These are phyloP conservation scores for Potentilla sterilis DNA, from an alignment of 306 rosid genomes.

Conservation along the genomic window DNA sequence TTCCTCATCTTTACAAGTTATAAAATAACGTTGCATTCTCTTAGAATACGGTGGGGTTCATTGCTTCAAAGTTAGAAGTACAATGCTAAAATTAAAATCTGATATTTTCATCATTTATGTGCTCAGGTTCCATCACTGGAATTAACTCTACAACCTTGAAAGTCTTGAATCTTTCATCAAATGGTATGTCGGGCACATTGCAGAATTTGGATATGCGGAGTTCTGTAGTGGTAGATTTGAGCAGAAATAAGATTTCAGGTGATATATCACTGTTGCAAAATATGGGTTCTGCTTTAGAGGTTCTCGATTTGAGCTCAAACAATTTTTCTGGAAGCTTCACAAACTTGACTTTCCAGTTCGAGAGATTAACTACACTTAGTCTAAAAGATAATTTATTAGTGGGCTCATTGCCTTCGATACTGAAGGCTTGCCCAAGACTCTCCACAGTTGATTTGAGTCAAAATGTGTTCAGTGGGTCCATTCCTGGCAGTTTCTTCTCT, in stretches of 20 bases:
- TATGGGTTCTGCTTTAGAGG: constrained; percentile 69
- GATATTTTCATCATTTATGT: constrained; percentile 22
- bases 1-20: background rate
- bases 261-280: constrained; percentile 58
- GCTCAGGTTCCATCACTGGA: constrained; percentile 68
- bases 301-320: constrained; percentile 83
- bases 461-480: constrained; percentile 66
- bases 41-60: background rate
- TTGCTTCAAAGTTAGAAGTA: background rate
- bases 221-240: constrained; percentile 56
- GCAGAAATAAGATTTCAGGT: constrained; percentile 63
- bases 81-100: constrained; percentile 14
- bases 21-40: background rate
- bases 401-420: constrained; percentile 64
- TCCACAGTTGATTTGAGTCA: constrained; percentile 69
- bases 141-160: constrained; percentile 68
- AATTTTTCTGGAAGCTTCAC: constrained; percentile 63
- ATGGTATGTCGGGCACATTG: constrained; percentile 72
- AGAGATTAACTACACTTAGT: constrained; percentile 39
- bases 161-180: constrained; percentile 70
- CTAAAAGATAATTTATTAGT: constrained; percentile 47
- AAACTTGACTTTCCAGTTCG: constrained; percentile 41
- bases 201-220: constrained; percentile 36
- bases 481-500: constrained; percentile 71
- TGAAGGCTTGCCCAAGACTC: constrained; percentile 57